A percentile compares a stretch with the other conserved stretches of the same genome.
Conservation (phyloP, 1,284 basidiomycete species). For the Marasmius sp. region DNA sequence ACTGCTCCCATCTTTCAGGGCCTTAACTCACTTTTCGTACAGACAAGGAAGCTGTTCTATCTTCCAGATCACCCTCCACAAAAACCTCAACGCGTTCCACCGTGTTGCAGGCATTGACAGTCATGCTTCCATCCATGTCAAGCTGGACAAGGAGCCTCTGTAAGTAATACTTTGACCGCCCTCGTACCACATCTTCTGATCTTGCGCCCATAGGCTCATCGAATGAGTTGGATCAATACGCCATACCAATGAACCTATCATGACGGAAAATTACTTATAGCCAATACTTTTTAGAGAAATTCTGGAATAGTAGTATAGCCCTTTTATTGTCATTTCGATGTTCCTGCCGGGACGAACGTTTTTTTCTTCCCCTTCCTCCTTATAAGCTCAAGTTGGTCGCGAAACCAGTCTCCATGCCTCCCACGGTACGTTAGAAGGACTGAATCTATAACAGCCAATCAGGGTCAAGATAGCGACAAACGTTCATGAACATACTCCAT, state of each 20-base stretch:
- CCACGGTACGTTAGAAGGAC: background rate
- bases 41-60: slow-evolving; percentile 87
- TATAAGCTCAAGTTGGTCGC: background rate
- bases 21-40: slow-evolving; percentile 23
- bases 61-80: slow-evolving; percentile 96
- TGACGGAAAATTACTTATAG: background rate
- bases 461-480: background rate
- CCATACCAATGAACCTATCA: background rate
- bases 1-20: background rate
- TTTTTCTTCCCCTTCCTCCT: background rate
- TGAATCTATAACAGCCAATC: background rate
- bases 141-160: slow-evolving; percentile 46
- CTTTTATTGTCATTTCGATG: background rate
- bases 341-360: too few species aligned
- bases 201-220: background rate
- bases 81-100: slow-evolving; percentile 95
- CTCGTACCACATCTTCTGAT: background rate
- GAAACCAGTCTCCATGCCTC: too few species aligned
- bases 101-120: slow-evolving; percentile 79
- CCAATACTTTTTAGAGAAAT: too few species aligned
- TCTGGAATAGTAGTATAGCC: too few species aligned
- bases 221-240: background rate
- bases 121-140: slow-evolving; percentile 73
- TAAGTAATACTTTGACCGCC: slow-evolving; percentile 29
- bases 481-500: background rate